phyloP scores from a whole-genome alignment of 2,329 filamentous ascomycete genomes.

The Paecilomyces sp. region DNA sequence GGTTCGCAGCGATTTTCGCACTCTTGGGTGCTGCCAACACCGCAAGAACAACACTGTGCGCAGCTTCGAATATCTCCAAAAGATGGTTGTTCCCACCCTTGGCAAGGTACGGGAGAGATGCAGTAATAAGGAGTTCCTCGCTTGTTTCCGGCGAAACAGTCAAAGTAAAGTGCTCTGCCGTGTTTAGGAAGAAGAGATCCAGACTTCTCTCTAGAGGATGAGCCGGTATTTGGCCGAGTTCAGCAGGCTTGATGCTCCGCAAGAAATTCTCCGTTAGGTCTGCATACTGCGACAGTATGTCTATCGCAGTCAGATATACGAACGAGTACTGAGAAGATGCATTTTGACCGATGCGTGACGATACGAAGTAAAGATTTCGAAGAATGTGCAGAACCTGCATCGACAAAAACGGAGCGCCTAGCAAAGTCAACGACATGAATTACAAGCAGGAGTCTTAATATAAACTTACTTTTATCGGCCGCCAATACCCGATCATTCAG shows the following conservation, averaged over 20 bases:
- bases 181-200: constrained; percentile 85
- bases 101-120: constrained; percentile 66
- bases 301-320: constrained; percentile 72
- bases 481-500: constrained; percentile 52
- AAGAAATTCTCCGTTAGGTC: constrained; percentile 61
- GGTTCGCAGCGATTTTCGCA: constrained; percentile 58
- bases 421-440: background rate
- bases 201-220: constrained; percentile 64
- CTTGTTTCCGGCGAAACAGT: constrained; percentile 59
- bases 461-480: constrained; percentile 41
- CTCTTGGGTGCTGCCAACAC: constrained; percentile 76
- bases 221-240: constrained; percentile 50
- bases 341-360: constrained; percentile 62
- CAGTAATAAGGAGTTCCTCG: constrained; percentile 66
- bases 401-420: constrained; percentile 59
- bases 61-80: constrained; percentile 74
- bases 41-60: constrained; percentile 74
- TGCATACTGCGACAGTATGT: constrained; percentile 68
- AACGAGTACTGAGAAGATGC: constrained; percentile 81
- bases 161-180: constrained; percentile 74
- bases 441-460: background rate
- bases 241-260: constrained; percentile 51
- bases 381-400: constrained; percentile 66
- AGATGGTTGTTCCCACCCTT: constrained; percentile 51
- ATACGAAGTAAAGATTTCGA: constrained; percentile 75